These are phyloP conservation scores for Macrophomina pseudophaseolina DNA, from an alignment of 2,329 filamentous ascomycete genomes.

Conservation along the genomic window DNA sequence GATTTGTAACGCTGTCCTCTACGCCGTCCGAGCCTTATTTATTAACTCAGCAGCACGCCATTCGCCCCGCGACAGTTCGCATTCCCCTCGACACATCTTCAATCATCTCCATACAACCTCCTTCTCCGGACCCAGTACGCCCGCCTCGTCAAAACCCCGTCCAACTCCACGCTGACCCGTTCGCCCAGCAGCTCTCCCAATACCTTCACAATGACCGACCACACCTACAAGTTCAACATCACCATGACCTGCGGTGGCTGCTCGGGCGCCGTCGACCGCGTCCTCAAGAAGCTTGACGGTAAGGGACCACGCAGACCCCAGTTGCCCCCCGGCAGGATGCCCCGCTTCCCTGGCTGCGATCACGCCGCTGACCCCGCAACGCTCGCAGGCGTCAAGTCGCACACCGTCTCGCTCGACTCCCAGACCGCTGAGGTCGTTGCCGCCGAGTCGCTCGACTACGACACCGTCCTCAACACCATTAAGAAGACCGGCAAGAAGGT, in stretches of 20 bases:
- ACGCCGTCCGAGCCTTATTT: conserved; percentile 2
- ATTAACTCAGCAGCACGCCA: conserved; percentile 21
- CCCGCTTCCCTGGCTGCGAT: neutral
- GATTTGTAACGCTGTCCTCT: conserved; percentile 22
- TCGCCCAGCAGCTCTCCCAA: neutral
- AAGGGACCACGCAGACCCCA: conserved; percentile 38
- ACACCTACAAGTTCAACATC: conserved; percentile 95
- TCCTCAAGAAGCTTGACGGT: conserved; percentile 93
- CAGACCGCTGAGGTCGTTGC: conserved; percentile 82
- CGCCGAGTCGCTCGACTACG: conserved; percentile 71
- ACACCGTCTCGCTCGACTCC: conserved; percentile 83
- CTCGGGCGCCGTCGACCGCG: conserved; percentile 89
- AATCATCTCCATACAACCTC: neutral
- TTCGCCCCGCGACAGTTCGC: neutral
- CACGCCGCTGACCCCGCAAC: neutral
- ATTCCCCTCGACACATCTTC: neutral
- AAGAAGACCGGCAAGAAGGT: conserved; percentile 95
- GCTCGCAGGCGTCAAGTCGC: conserved; percentile 78
- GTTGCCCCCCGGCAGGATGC: neutral
- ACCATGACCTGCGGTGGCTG: conserved; percentile 88
- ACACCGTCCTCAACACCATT: conserved; percentile 83
- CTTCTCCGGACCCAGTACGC: neutral
- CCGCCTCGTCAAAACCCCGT: neutral
- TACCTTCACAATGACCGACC: conserved; percentile 65
- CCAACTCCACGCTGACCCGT: neutral